Evolutionary conservation across 495 filamentous ascomycete species (phyloP), one percentile per base, ranked within the genome.

Genomic region (Penicillium daleae): DNA sequence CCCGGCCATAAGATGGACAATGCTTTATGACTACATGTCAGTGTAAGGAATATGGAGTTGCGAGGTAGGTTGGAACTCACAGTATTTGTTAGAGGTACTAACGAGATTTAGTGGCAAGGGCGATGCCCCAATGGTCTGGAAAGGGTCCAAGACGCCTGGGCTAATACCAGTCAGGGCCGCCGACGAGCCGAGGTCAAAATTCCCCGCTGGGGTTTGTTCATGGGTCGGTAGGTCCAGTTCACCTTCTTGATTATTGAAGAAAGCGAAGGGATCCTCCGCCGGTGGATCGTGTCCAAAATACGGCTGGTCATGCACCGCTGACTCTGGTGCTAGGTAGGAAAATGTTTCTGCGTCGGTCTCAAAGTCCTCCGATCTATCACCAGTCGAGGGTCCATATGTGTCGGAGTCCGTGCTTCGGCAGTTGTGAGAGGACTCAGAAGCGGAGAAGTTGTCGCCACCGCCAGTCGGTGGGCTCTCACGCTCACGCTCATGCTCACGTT

Each of bases 1-100:
- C 46, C 46, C 4, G 46, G 46, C 46, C 46, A 50, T 15, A 50
- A 50, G 6, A 50, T 29, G 27, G 46, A 50, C 17, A 50, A 50
- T 6, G 46, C 46, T 48, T n/a, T 13, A 19, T 49, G 42, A 50
- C 10, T 17, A 15, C 6, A 10, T 6, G 46, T 50, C 6, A 50
- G 46, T 50, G 6, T 24, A 27, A 17, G 5, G 2, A 29, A 15
- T 26, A 27, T 15, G 8, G 24, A n/a, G n/a, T 50, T n/a, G n/a
- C 9, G 13, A 27, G 22, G 24, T 27, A 50, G 12, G 46, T 27
- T 17, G 46, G 17, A n/a, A 50, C 46, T 2, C 24, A 50, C 46
- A 29, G 13, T 50, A 50, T 50, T 50, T 50, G 46, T 50, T 50
- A 29, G 46, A 13, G 21, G 9, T 17, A 27, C 46, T 50, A 27